These are phyloP conservation scores for Ceratobasidium sp. DNA, from an alignment of 1,284 basidiomycete species.

Conservation along the genomic window DNA sequence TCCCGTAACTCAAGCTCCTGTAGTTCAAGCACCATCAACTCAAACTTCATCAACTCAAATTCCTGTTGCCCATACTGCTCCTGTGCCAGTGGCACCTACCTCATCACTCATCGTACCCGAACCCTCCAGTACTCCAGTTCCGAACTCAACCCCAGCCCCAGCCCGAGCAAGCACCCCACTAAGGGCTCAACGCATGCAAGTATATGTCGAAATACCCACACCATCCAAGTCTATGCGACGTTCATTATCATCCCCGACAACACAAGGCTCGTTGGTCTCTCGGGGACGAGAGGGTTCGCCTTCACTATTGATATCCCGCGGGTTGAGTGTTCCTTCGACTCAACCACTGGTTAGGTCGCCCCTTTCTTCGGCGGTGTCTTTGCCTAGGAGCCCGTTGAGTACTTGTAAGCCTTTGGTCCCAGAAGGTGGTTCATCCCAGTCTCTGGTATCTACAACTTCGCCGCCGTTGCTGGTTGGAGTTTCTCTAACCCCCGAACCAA, in stretches of 20 bases:
- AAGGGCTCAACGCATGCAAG: constrained; percentile 18
- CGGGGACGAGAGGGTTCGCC: neutral
- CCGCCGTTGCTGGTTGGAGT: no score
- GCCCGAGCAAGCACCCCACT: neutral
- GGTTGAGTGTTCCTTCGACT: neutral
- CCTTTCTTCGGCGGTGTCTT: neutral
- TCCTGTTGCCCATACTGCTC: neutral
- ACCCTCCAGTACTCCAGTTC: no score
- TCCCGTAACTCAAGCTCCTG: neutral
- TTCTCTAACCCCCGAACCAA: neutral
- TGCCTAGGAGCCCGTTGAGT: constrained; percentile 1
- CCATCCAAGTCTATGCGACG: neutral
- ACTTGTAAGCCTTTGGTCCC: constrained; percentile 2
- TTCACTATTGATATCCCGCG: neutral
- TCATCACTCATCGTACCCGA: neutral
- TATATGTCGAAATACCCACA: constrained; percentile 20
- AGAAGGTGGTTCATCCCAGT: neutral
- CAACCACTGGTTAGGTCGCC: constrained; percentile 13
- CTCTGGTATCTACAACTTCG: neutral
- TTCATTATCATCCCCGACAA: neutral
- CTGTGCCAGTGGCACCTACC: neutral
- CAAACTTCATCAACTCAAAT: neutral
- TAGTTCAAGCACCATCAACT: neutral
- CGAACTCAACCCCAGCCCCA: neutral
- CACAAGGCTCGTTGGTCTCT: neutral